Conservation (phyloP, 805 yeast genomes). For the Cyberlindnera mycetangii region DNA sequence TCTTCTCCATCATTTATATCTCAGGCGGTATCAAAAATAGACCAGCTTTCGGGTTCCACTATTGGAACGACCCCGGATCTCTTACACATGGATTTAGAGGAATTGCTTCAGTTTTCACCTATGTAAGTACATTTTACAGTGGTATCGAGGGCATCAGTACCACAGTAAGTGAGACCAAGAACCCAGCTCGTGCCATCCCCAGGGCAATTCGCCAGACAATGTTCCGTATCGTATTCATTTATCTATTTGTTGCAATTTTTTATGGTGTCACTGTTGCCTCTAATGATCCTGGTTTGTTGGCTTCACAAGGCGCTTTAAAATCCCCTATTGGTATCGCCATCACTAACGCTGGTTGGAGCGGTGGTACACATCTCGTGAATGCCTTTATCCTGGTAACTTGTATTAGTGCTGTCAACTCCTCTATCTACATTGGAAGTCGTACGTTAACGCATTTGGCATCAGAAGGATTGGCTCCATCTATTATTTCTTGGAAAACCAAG, state of each 20-base stretch:
- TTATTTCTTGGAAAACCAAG: conserved; percentile 48
- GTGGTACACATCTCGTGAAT: conserved; percentile 65
- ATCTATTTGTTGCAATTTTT: conserved; percentile 59
- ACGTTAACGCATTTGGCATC: conserved; percentile 62
- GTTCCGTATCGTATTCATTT: conserved; percentile 60
- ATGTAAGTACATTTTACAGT: conserved; percentile 73
- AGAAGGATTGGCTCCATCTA: conserved; percentile 57
- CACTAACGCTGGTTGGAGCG: conserved; percentile 60
- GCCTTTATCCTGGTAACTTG: conserved; percentile 68
- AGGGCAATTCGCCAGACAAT: conserved; percentile 66
- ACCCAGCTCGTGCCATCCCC: conserved; percentile 70
- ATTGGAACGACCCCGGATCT: conserved; percentile 31
- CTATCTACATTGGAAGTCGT: conserved; percentile 68
- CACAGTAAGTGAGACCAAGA: conserved; percentile 68
- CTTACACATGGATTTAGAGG: conserved; percentile 49
- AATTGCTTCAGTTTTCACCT: conserved; percentile 58
- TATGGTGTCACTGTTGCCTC: conserved; percentile 68
- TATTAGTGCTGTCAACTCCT: conserved; percentile 65
- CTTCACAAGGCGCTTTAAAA: conserved; percentile 39
- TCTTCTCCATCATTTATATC: conserved; percentile 44
- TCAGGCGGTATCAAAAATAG: conserved; percentile 39
- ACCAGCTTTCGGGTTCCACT: conserved; percentile 34
- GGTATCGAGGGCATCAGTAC: conserved; percentile 77
- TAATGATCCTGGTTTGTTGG: conserved; percentile 48
- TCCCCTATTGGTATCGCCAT: conserved; percentile 77